A percentile compares a stretch with the other conserved stretches of the same genome.
Evolutionary conservation across 805 yeast species (phyloP).

Genomic region (Metschnikowia cerradonensis): DNA sequence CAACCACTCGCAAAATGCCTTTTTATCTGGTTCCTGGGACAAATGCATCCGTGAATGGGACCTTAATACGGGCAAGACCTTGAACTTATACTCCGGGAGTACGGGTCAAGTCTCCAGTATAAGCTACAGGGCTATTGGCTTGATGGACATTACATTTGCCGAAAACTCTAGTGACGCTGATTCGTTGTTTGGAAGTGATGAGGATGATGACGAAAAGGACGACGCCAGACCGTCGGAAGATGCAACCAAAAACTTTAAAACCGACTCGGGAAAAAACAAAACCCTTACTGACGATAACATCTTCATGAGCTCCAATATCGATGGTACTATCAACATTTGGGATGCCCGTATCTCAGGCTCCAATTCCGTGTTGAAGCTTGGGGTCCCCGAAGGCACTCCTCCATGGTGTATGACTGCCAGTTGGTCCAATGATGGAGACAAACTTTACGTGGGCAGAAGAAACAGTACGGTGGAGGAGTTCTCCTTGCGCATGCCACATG

Average conservation of each 20-base stretch:
- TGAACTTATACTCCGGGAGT: constrained; percentile 48
- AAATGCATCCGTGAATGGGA: constrained; percentile 80
- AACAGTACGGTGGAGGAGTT: constrained; percentile 81
- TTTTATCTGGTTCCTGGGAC: constrained; percentile 91
- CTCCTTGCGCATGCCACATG: constrained; percentile 55
- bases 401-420: constrained; percentile 93
- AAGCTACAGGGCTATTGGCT: constrained; percentile 63
- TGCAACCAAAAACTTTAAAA: constrained; percentile 11
- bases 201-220: constrained; percentile 24
- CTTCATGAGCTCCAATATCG: constrained; percentile 76
- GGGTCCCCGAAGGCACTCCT: constrained; percentile 64
- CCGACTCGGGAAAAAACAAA: constrained; percentile 19
- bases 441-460: constrained; percentile 80
- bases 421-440: constrained; percentile 84
- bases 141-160: constrained; percentile 37
- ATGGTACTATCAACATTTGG: constrained; percentile 81
- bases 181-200: constrained; percentile 46
- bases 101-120: constrained; percentile 78
- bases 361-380: constrained; percentile 43
- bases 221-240: constrained; percentile 1
- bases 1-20: constrained; percentile 55
- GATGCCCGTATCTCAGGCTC: constrained; percentile 52
- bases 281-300: constrained; percentile 39
- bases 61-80: constrained; percentile 60
- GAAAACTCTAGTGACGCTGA: constrained; percentile 36